These are phyloP conservation scores for Penicillium manginii DNA, from an alignment of 495 filamentous ascomycete species.

Conservation along the genomic window DNA sequence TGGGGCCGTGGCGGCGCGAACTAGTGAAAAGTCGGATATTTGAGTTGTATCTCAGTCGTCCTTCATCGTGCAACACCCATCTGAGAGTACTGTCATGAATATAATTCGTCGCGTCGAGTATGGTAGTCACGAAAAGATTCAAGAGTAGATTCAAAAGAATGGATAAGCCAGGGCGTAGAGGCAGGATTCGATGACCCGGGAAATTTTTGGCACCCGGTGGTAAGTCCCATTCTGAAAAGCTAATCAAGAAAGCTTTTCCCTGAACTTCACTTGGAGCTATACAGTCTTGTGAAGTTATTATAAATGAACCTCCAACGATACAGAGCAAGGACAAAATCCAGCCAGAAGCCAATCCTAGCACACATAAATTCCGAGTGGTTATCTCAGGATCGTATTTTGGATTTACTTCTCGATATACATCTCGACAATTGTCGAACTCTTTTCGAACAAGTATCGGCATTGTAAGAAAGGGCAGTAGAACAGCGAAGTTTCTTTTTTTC, in stretches of 20 bases:
- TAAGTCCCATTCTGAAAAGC: neutral
- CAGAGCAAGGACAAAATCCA: neutral
- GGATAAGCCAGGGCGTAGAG: neutral
- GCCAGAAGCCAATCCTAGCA: neutral
- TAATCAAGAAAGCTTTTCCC: neutral
- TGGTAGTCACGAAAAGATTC: slow-evolving; percentile 6
- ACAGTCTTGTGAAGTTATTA: neutral
- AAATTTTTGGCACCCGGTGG: neutral
- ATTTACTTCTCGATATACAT: neutral
- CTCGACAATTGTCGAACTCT: neutral
- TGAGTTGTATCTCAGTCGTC: slow-evolving; percentile 8
- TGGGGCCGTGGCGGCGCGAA: neutral
- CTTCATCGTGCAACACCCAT: slow-evolving; percentile 2
- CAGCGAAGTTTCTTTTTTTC: neutral
- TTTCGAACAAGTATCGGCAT: neutral
- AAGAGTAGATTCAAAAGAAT: slow-evolving; percentile 3
- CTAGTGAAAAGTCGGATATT: slow-evolving; percentile 8
- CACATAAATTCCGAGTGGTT: neutral
- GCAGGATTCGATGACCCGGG: neutral
- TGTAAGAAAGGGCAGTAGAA: neutral
- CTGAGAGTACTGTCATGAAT: slow-evolving; percentile 6
- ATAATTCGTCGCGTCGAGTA: slow-evolving; percentile 10
- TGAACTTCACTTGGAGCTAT: neutral
- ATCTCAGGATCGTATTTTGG: neutral
- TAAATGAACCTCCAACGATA: neutral